Conservation (phyloP, 2,329 filamentous ascomycete species). For the Cryphonectria carpinicola region DNA sequence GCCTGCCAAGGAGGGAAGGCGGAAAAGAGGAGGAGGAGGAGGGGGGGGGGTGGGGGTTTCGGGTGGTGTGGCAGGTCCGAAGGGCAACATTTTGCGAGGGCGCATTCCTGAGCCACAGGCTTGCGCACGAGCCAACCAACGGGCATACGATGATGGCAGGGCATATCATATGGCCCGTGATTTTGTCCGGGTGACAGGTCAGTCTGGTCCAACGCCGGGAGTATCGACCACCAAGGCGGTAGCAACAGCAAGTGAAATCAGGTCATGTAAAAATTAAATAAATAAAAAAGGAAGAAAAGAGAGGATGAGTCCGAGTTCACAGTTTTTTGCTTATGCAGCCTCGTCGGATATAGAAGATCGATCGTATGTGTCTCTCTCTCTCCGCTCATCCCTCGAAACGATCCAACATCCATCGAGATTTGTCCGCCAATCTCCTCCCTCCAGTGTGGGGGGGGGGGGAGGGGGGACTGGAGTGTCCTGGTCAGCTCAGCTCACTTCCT, state of each 20-base stretch:
- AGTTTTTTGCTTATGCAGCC: not conserved
- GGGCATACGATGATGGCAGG: no score
- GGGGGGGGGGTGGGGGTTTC: no score
- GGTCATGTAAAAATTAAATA: not conserved
- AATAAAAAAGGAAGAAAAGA: no score
- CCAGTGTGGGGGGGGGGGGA: no score
- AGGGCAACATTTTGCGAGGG: no score
- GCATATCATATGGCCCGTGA: not conserved
- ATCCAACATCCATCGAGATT: no score
- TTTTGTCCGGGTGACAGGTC: not conserved
- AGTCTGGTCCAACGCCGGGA: not conserved
- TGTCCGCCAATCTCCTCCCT: no score
- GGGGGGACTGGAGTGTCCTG: not conserved
- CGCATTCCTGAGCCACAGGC: no score
- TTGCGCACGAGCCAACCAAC: no score
- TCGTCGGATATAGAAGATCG: not conserved
- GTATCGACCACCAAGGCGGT: not conserved
- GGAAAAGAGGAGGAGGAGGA: no score
- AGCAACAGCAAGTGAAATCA: not conserved
- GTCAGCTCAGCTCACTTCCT: slow-evolving; percentile 20
- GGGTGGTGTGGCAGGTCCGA: no score
- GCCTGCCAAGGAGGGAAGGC: no score
- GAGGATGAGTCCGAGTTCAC: not conserved
- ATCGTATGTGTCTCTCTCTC: not conserved
- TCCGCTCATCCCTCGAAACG: not conserved